Conservation (phyloP, 768 basidiomycete species). For the Pleurotus eryngii region DNA sequence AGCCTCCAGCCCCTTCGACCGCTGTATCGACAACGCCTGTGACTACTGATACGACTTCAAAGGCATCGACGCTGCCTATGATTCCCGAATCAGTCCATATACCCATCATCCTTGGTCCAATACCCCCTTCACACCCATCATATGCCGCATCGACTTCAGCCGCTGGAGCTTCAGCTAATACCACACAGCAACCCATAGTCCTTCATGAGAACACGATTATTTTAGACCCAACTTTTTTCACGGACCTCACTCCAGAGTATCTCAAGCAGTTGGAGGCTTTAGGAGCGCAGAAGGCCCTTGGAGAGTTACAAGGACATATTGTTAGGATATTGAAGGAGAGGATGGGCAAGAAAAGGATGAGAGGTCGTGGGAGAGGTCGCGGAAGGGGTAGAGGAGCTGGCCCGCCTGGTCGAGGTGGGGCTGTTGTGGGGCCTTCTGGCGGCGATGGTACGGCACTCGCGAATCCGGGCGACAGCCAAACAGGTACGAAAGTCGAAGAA, state of each 20-base stretch:
- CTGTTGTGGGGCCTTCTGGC: constrained; percentile 9
- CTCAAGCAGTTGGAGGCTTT: constrained; percentile 74
- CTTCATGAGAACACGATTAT: constrained; percentile 82
- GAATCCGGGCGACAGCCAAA: background rate
- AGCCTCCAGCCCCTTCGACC: constrained; percentile 24
- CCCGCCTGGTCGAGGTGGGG: constrained; percentile 9
- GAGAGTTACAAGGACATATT: constrained; percentile 80
- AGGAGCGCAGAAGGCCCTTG: constrained; percentile 78
- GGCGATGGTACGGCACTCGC: background rate
- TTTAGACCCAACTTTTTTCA: constrained; percentile 83
- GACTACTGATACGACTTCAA: constrained; percentile 14
- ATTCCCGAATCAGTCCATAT: constrained; percentile 57
- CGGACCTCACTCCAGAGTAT: constrained; percentile 69
- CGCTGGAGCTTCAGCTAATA: background rate
- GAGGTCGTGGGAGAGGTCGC: constrained; percentile 36
- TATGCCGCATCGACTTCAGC: constrained; percentile 8
- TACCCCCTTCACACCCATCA: constrained; percentile 44
- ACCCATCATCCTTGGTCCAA: constrained; percentile 74
- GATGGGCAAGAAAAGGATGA: constrained; percentile 42
- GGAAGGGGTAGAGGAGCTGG: constrained; percentile 26
- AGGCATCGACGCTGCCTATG: constrained; percentile 11
- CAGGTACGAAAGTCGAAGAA: background rate
- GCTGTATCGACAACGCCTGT: constrained; percentile 9
- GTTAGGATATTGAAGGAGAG: constrained; percentile 82
- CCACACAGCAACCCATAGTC: constrained; percentile 44